These are phyloP conservation scores for Alternaria triticimaculans DNA, from an alignment of 2,329 filamentous ascomycete species.

Conservation along the genomic window DNA sequence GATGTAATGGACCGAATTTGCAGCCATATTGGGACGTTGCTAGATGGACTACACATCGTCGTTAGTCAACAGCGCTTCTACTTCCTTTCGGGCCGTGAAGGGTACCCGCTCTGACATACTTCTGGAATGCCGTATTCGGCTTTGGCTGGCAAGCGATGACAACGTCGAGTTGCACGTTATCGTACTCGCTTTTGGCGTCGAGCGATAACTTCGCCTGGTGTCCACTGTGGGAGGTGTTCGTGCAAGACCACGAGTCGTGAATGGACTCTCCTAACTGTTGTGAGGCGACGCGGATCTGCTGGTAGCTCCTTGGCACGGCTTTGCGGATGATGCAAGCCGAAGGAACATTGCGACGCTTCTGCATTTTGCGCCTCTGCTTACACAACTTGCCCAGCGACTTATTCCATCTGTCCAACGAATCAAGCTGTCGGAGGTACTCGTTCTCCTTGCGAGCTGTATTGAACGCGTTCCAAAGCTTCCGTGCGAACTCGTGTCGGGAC, in stretches of 20 bases:
- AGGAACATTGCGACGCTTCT: conserved; percentile 3
- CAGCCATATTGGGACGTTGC: conserved; percentile 15
- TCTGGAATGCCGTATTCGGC: background rate
- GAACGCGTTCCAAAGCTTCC: conserved; percentile 3
- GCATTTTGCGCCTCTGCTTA: background rate
- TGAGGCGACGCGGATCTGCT: conserved; percentile 7
- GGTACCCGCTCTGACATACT: background rate
- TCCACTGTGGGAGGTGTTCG: conserved; percentile 15
- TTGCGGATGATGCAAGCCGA: conserved; percentile 6
- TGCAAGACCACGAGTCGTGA: conserved; percentile 17
- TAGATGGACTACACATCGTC: background rate
- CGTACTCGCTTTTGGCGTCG: conserved; percentile 5
- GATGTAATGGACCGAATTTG: conserved; percentile 14
- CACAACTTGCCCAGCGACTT: conserved; percentile 6
- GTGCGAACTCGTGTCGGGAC: conserved; percentile 1
- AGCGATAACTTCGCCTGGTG: conserved; percentile 21
- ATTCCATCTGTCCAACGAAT: conserved; percentile 15
- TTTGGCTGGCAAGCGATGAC: conserved; percentile 16
- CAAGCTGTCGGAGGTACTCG: conserved; percentile 1
- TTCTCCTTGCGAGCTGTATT: conserved; percentile 5
- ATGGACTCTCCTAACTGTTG: conserved; percentile 3
- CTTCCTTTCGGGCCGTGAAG: background rate
- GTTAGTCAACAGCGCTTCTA: background rate
- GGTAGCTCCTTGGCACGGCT: conserved; percentile 3
- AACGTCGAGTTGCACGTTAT: conserved; percentile 14